Base-by-base conservation (phyloP, 2,329 filamentous ascomycete species). In the Rasamsonia emersonii region DNA sequence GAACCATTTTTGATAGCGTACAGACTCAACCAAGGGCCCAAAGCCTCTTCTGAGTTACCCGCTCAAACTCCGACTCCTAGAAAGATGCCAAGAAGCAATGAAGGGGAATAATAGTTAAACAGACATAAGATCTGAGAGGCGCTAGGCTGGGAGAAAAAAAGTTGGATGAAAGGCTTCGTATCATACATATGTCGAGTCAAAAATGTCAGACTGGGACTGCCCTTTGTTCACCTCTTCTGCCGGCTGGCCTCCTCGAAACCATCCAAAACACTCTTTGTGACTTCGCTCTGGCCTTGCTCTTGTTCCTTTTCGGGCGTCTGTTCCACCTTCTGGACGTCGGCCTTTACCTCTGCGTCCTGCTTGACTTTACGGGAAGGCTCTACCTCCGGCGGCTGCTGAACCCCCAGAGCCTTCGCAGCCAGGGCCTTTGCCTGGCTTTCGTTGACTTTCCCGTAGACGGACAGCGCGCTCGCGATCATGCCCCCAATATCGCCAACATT, bases 391-490 rank as follows among this genome's bases (percentile, higher is more conserved):
- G 38, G 18, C 28, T 45, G 41, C 20, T 54, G 40, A 11, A 50
- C 41, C 23, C 50, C 49, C 28, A 59, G 47, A 8, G 53, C 36
- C 40, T 62, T 58, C 13, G 59, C 50, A 9, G 59, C 59, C 58
- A 83, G 70, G 8, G 70, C 68, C 54, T 75, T 80, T 16, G 77
- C 75, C 61, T 94, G 86, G 1, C 79, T 75, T 50, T 89, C 76
- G 46, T 77, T 86, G 26, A 98, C 84, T 58, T 93, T 95, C 37
- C 89, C 86, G 58, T 94, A 98, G 11, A 98, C 88, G 33, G 86
- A 82, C 70, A 98, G 79, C 2, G 88, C 91, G 11, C 85, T 93
- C 23, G 91, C 88, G 58, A 98, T 96, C 88, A 98, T 94, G 46
- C 85, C 78, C 33, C 86, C 82, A 47, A 98, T 88, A 55, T 98